Percentiles rank a stretch among this genome's conserved stretches.
Conservation (phyloP, 2,329 filamentous ascomycete genomes). For the Arthroderma uncinatum region DNA sequence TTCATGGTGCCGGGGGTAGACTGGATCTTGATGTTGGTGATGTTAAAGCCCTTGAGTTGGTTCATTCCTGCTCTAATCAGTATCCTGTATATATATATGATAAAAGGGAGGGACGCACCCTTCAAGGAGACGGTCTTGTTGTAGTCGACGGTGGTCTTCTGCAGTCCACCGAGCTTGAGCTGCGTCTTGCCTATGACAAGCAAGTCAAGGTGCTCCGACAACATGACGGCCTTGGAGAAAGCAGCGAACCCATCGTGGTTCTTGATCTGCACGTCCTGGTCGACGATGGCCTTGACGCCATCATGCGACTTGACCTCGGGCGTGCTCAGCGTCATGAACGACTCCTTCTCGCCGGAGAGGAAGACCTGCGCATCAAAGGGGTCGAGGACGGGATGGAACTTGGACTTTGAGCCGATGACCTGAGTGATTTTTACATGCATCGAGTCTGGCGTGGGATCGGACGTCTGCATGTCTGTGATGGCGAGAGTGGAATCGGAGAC, state of each 20-base stretch:
- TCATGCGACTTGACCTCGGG: slow-evolving; percentile 36
- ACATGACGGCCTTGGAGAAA: slow-evolving; percentile 41
- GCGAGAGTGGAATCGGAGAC: slow-evolving; percentile 43
- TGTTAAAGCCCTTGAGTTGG: slow-evolving; percentile 41
- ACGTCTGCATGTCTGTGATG: slow-evolving; percentile 42
- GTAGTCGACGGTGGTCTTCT: slow-evolving; percentile 42
- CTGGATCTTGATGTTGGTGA: slow-evolving; percentile 40
- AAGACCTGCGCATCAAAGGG: slow-evolving; percentile 43
- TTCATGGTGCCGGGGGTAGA: slow-evolving; percentile 28
- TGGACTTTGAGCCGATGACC: slow-evolving; percentile 38
- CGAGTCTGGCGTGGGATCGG: slow-evolving; percentile 38
- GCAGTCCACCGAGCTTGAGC: slow-evolving; percentile 42
- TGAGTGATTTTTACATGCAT: slow-evolving; percentile 41
- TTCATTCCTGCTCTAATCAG: slow-evolving; percentile 43
- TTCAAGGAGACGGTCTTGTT: slow-evolving; percentile 48
- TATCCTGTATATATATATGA: not conserved
- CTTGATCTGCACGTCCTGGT: slow-evolving; percentile 36
- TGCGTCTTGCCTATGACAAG: slow-evolving; percentile 42
- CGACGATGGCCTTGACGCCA: slow-evolving; percentile 32
- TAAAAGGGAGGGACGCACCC: slow-evolving; percentile 29
- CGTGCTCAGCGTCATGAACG: slow-evolving; percentile 38
- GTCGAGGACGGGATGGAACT: slow-evolving; percentile 45
- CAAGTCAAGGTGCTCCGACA: slow-evolving; percentile 40
- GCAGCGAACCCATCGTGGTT: slow-evolving; percentile 38
- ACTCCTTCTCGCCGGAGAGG: slow-evolving; percentile 32